phyloP scores from a whole-genome alignment of 192 early-diverging fungal species.

The Paraglomus occultum region DNA sequence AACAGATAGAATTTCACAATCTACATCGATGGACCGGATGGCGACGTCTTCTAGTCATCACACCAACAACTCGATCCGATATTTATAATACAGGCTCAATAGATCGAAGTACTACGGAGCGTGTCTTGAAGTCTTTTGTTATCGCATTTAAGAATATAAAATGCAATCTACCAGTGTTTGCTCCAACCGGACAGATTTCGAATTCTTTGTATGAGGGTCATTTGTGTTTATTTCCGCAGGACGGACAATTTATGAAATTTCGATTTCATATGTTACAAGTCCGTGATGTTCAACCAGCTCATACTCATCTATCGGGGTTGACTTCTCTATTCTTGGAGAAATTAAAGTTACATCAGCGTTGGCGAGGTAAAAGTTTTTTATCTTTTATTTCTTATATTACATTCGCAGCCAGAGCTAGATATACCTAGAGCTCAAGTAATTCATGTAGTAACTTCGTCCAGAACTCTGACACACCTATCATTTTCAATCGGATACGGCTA shows the following conservation, averaged over 20 bases:
- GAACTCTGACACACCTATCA: conserved; percentile 26
- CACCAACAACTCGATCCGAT: conserved; percentile 22
- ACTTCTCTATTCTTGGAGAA: conserved; percentile 33
- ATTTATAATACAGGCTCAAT: conserved; percentile 30
- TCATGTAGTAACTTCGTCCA: background rate
- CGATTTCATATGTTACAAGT: conserved; percentile 37
- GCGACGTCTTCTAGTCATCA: conserved; percentile 54
- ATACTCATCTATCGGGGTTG: conserved; percentile 39
- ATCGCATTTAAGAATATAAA: conserved; percentile 65
- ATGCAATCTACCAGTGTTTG: conserved; percentile 64
- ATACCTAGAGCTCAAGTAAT: background rate
- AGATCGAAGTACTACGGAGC: conserved; percentile 60
- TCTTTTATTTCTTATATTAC: no score
- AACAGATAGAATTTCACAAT: conserved; percentile 43
- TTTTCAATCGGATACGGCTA: conserved; percentile 26
- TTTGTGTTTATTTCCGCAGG: conserved; percentile 18
- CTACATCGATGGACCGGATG: conserved; percentile 71
- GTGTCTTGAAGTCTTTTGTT: conserved; percentile 62
- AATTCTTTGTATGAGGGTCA: conserved; percentile 32
- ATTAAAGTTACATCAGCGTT: background rate
- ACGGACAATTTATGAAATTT: conserved; percentile 39
- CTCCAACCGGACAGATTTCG: conserved; percentile 44
- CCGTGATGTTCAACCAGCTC: conserved; percentile 36
- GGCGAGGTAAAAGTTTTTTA: conserved; percentile 2
- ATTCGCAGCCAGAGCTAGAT: no score